Base-by-base conservation (phyloP, 2,329 filamentous ascomycete species). In the Stachybotrys chartarum region DNA sequence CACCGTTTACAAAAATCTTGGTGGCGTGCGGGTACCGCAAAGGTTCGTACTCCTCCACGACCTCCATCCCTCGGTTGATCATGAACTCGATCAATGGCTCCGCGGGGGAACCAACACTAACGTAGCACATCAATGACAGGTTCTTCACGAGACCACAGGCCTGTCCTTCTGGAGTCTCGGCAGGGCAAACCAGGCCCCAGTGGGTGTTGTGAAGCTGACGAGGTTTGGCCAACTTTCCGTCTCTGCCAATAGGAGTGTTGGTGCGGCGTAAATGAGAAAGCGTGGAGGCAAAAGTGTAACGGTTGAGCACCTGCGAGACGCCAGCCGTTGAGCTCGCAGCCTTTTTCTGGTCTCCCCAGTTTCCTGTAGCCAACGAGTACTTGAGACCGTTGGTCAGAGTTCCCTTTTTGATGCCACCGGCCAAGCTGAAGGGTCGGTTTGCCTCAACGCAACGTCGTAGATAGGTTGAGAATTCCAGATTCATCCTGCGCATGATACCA, bases 291-390 rank as follows among this genome's bases (percentile, higher is more conserved):
- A 97, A 99, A 0, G 95, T 97, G 71, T 97, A 99, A 70, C 94
- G 85, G 77, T 97, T 99, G 66, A 99, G 76, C 74, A 99, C 95
- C 75, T 99, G 94, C 51, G 93, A 97, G 50, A 99, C 94, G 80
- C 94, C 95, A 50, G 94, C 94, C 60, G 95, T 97, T 1, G 92
- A 90, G 63, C 88, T 93, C 64, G 90, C 89, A 18, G 94, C 92
- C 78, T 97, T 99, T 82, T 97, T 99, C 77, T 99, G 94, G 62
- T 99, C 94, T 67, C 94, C 95, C 95, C 94, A 99, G 74, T 99
- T 99, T 62, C 94, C 94, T 14, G 94, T 99, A 30, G 94, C 93
- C 59, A 99, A 79, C 53, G 94, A 97, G 74, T 99, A 99, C 70
- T 97, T 96, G 61, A 99, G 76, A 52, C 93, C 94, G 68, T 94